Percentiles rank a stretch among this genome's conserved stretches.
These are phyloP conservation scores for Leccinum arenicola DNA, from an alignment of 768 basidiomycete species.

Conservation along the genomic window DNA sequence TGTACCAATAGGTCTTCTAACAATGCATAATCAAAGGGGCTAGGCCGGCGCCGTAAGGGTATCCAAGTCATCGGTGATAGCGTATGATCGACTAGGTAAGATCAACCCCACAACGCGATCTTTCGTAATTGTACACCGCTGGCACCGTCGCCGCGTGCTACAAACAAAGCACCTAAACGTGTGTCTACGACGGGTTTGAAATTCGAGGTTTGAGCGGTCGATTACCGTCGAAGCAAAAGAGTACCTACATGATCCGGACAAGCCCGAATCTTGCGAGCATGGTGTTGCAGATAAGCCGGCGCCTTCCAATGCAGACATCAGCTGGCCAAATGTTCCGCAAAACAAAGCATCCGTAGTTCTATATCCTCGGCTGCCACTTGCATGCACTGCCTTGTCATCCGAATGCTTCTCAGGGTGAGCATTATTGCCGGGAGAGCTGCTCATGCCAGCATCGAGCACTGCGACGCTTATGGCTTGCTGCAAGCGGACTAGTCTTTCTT, in stretches of 20 bases:
- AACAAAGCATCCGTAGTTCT: conserved; percentile 33
- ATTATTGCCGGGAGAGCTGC: conserved; percentile 24
- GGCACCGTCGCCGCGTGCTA: conserved; percentile 30
- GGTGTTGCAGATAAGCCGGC: conserved; percentile 36
- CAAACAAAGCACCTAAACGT: conserved; percentile 41
- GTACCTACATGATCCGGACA: conserved; percentile 31
- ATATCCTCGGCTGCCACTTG: conserved; percentile 5
- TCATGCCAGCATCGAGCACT: conserved; percentile 41
- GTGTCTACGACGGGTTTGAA: conserved; percentile 28
- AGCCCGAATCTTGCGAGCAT: conserved; percentile 26
- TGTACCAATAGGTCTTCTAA: not conserved
- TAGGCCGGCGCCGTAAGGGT: not conserved
- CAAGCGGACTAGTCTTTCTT: conserved; percentile 26
- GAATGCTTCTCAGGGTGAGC: conserved; percentile 1
- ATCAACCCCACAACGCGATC: conserved; percentile 41
- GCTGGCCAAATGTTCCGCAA: conserved; percentile 43
- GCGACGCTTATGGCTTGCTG: conserved; percentile 37
- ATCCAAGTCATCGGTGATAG: not conserved
- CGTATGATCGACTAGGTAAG: not conserved
- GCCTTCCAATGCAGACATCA: conserved; percentile 36
- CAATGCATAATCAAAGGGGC: not conserved
- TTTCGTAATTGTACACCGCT: conserved; percentile 37
- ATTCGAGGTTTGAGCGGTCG: not conserved
- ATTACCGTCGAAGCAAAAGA: not conserved
- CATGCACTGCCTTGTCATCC: not conserved